Percentiles rank a stretch among this genome's conserved stretches.
Conservation (phyloP, 2,329 filamentous ascomycete genomes). For the Fusarium temperatum region DNA sequence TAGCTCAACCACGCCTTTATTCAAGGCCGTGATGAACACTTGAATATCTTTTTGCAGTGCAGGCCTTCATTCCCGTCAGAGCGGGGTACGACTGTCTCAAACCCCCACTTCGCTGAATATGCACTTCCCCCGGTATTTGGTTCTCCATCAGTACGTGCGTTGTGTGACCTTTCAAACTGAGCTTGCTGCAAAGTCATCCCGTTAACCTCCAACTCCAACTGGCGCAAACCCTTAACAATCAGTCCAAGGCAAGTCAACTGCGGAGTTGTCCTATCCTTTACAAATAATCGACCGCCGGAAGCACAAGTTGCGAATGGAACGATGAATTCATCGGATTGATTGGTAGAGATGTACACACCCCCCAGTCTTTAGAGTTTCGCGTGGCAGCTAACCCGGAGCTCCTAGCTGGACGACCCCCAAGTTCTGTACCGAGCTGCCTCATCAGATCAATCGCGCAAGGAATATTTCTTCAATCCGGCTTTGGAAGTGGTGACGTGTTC, state of each 20-base stretch:
- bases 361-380: not conserved
- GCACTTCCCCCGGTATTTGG: too few relatives aligned
- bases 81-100: not conserved
- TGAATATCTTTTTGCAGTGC: not conserved
- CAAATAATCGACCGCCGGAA: not conserved
- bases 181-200: not conserved
- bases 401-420: not conserved
- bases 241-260: too few relatives aligned
- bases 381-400: not conserved
- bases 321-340: too few relatives aligned
- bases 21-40: not conserved
- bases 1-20: not conserved
- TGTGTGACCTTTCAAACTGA: not conserved
- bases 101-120: not conserved
- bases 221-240: too few relatives aligned
- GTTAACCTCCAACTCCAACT: not conserved
- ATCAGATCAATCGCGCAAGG: not conserved
- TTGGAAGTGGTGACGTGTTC: not conserved
- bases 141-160: too few relatives aligned
- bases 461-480: not conserved
- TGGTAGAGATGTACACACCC: not conserved
- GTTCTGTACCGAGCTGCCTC: not conserved
- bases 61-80: not conserved
- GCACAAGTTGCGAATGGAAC: not conserved
- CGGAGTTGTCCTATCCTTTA: too few relatives aligned